Conservation (phyloP, 2,329 filamentous ascomycete species). For the Colletotrichum siamense region DNA sequence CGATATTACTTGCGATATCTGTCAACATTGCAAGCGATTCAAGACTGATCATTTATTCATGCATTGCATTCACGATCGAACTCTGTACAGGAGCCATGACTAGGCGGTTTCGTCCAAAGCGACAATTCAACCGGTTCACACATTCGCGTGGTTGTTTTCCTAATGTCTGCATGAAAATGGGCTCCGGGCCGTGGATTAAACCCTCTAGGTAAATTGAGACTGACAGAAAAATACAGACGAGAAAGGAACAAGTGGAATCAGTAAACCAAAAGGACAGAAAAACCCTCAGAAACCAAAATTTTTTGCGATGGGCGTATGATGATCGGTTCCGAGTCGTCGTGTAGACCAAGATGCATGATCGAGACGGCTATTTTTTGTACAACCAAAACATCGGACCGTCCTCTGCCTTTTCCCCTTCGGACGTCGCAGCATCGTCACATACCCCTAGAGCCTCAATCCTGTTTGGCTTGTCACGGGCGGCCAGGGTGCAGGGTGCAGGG, state of each 20-base stretch:
- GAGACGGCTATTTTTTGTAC: not conserved
- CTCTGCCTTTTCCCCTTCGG: not conserved
- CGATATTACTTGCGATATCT: not conserved
- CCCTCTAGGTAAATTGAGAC: not conserved
- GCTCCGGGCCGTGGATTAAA: not conserved
- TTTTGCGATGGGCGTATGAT: not conserved
- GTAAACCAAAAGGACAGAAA: not conserved
- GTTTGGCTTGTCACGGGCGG: not conserved
- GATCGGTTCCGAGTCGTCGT: not conserved
- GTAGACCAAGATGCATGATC: not conserved
- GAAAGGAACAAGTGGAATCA: not conserved
- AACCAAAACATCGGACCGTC: conserved; percentile 1
- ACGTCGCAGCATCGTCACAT: conserved; percentile 18
- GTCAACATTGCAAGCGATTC: not conserved
- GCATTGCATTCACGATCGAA: not conserved
- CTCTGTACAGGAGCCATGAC: not conserved
- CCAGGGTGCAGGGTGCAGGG: not conserved
- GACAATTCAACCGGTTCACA: not conserved
- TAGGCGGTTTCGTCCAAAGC: not conserved
- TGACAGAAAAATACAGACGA: not conserved
- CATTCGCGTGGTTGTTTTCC: not conserved
- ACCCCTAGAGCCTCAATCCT: conserved; percentile 5
- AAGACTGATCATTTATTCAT: not conserved
- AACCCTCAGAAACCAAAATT: not conserved
- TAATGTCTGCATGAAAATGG: not conserved